Evolutionary conservation across 140 eudicot species (phyloP).

Genomic region (Ambrosia hybrid): DNA sequence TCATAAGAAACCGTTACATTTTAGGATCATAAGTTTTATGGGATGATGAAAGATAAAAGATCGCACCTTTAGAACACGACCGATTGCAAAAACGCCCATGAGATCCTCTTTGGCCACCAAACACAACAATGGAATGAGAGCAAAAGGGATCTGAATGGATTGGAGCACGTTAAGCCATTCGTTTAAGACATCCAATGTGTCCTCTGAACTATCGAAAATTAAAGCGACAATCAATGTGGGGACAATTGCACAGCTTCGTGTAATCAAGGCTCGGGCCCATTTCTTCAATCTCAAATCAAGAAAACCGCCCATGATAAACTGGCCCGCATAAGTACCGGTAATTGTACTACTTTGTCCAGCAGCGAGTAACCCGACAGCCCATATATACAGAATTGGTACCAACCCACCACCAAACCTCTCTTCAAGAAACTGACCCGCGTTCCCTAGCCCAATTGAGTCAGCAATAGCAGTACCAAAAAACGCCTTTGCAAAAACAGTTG

Average conservation of each 20-base stretch:
- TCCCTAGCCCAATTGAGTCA: slow-evolving; percentile 69
- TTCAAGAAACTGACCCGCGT: slow-evolving; percentile 79
- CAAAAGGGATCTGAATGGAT: slow-evolving; percentile 79
- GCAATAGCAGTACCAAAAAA: slow-evolving; percentile 66
- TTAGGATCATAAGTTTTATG: background rate
- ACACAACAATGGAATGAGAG: slow-evolving; percentile 75
- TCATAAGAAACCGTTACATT: background rate
- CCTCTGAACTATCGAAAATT: slow-evolving; percentile 66
- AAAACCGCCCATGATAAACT: slow-evolving; percentile 96
- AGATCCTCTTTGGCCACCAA: slow-evolving; percentile 75
- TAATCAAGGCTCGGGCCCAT: slow-evolving; percentile 88
- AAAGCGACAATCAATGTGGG: slow-evolving; percentile 89
- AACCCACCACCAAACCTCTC: slow-evolving; percentile 82
- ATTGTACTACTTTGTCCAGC: slow-evolving; percentile 96
- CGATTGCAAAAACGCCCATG: slow-evolving; percentile 77
- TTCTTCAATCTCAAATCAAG: slow-evolving; percentile 73
- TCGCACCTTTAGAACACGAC: slow-evolving; percentile 58
- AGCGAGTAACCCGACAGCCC: slow-evolving; percentile 88
- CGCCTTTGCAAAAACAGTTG: slow-evolving; percentile 77
- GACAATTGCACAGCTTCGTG: slow-evolving; percentile 83
- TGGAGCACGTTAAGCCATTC: slow-evolving; percentile 90
- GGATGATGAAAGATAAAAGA: background rate
- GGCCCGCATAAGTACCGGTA: slow-evolving; percentile 93
- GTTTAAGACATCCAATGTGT: slow-evolving; percentile 61
- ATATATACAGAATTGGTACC: slow-evolving; percentile 76